These are phyloP conservation scores for Protostelium mycophagum DNA, from an alignment of 78 protist genomes.

Conservation along the genomic window DNA sequence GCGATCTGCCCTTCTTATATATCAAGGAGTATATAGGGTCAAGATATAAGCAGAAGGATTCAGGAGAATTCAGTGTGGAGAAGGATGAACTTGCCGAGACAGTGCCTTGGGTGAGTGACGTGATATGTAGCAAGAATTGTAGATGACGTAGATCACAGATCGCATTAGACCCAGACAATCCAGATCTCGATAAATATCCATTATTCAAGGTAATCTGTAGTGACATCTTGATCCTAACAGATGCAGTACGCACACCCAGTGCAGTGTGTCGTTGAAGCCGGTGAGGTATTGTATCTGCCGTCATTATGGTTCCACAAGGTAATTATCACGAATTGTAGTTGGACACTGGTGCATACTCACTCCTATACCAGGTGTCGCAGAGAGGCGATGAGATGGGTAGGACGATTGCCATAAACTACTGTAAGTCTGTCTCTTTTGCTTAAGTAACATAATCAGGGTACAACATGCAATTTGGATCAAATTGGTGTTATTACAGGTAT, in stretches of 20 bases:
- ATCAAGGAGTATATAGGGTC: constrained; percentile 22
- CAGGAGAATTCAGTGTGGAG: neutral
- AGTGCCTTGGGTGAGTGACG: constrained; percentile 31
- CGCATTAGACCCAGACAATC: constrained; percentile 51
- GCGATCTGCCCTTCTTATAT: constrained; percentile 54
- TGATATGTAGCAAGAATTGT: neutral
- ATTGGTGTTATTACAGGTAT: neutral
- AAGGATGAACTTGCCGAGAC: constrained; percentile 1
- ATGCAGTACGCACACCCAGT: constrained; percentile 23
- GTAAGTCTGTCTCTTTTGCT: neutral
- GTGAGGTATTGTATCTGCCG: constrained; percentile 55
- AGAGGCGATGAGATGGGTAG: neutral
- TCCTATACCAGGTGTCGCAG: neutral
- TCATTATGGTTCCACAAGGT: constrained; percentile 53
- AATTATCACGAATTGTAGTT: constrained; percentile 5
- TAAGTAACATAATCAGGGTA: neutral
- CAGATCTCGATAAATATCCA: constrained; percentile 7
- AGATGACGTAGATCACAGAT: neutral
- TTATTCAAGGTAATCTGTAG: neutral
- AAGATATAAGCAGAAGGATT: constrained; percentile 12
- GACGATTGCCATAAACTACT: constrained; percentile 65
- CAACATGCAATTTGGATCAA: neutral
- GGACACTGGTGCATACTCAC: neutral
- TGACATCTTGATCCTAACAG: neutral
- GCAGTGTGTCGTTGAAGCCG: constrained; percentile 28